phyloP scores from a whole-genome alignment of 2,329 filamentous ascomycete genomes.

The Alternaria sp. region DNA sequence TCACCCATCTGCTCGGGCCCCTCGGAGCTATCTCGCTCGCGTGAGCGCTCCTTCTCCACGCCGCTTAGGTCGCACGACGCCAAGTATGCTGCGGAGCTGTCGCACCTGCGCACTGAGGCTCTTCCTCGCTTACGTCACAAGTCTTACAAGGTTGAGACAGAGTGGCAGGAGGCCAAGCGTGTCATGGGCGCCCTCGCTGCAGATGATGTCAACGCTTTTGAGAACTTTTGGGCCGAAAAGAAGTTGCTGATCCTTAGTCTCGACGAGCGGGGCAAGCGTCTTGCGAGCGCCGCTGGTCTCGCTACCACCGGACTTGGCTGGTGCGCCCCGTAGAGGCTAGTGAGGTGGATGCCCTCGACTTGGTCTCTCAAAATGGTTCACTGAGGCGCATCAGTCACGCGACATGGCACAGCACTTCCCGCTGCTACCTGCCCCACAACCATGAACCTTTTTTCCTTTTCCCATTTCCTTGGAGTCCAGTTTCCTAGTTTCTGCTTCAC shows the following conservation, averaged over 20 bases:
- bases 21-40: conserved; percentile 24
- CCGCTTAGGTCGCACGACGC: conserved; percentile 48
- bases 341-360: conserved; percentile 31
- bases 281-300: conserved; percentile 38
- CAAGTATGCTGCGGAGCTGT: conserved; percentile 49
- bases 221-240: conserved; percentile 53
- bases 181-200: conserved; percentile 34
- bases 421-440: conserved; percentile 1
- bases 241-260: conserved; percentile 45
- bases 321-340: conserved; percentile 47
- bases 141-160: conserved; percentile 46
- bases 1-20: conserved; percentile 46
- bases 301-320: conserved; percentile 47
- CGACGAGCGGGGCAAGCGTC: conserved; percentile 42
- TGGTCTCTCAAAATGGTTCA: conserved; percentile 19
- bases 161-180: conserved; percentile 47
- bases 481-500: conserved; percentile 10
- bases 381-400: conserved; percentile 15
- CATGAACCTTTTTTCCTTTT: conserved; percentile 11
- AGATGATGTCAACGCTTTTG: conserved; percentile 46
- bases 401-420: not conserved
- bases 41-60: conserved; percentile 46
- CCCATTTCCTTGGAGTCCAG: conserved; percentile 16
- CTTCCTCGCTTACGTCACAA: conserved; percentile 56
- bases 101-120: conserved; percentile 52